Conservation (phyloP, 352 stramenopile genomes). For the Pythium biforme region DNA sequence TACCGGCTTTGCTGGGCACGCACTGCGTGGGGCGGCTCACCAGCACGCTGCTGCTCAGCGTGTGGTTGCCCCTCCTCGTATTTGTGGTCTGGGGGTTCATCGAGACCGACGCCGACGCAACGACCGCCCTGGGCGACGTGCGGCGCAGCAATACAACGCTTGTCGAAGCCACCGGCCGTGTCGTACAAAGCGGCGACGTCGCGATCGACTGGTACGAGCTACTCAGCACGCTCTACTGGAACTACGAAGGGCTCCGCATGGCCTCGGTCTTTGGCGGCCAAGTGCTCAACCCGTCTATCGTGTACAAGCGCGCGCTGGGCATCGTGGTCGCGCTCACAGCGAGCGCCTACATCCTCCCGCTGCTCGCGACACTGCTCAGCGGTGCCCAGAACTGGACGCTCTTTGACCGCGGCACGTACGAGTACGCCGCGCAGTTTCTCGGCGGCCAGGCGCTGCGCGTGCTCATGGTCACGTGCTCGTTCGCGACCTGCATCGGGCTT, state of each 20-base stretch:
- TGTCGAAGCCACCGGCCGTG: conserved; percentile 18
- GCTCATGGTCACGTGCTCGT: conserved; percentile 72
- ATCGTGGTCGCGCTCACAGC: conserved; percentile 60
- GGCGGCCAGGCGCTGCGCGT: conserved; percentile 11
- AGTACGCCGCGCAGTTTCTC: conserved; percentile 1
- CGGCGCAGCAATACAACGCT: conserved; percentile 15
- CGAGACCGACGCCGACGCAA: conserved; percentile 36
- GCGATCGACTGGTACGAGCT: conserved; percentile 62
- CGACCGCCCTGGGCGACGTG: conserved; percentile 9
- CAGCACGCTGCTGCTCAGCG: conserved; percentile 69
- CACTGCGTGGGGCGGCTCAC: conserved; percentile 29
- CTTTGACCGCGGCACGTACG: conserved; percentile 19
- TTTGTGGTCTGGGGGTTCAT: conserved; percentile 26
- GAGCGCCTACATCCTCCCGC: conserved; percentile 69
- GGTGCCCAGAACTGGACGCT: conserved; percentile 13
- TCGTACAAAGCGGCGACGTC: conserved; percentile 15
- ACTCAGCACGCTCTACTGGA: conserved; percentile 93
- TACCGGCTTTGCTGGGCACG: conserved; percentile 43
- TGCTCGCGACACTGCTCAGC: conserved; percentile 63
- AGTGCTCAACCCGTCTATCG: conserved; percentile 66
- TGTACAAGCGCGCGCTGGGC: conserved; percentile 58
- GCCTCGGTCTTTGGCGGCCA: conserved; percentile 85
- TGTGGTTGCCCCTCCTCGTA: conserved; percentile 21
- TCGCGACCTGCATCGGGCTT: conserved; percentile 80
- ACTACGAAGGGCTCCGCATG: conserved; percentile 90